Evolutionary conservation across 306 rosid species (phyloP), one percentile per base, ranked within the genome.

Genomic region (Begonia fuchsioides): DNA sequence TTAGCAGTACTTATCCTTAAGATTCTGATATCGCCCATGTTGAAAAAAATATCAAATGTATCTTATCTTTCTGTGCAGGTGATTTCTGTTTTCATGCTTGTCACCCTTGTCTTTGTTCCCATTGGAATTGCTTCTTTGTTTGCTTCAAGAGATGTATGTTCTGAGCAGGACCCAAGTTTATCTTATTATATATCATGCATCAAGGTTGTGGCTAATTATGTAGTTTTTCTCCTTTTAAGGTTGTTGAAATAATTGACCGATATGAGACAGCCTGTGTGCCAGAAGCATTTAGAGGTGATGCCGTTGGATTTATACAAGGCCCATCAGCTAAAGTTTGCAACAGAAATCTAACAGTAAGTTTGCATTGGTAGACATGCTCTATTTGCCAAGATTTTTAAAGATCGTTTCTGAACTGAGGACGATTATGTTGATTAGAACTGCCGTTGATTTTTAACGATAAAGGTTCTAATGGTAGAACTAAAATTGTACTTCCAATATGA

Each of bases 31-130:
- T 51, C 11, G 2, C 58, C 40, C 11, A 50, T 16, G 52, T 40
- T 1, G 35, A 26, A 26, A 26, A 20, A 26, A 26, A 26, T 0
- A 26, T 26, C 35, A 26, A 26, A 26, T 26, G 35, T 26, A 26
- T 26, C 48, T 32, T 50, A 10, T 38, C 13, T 15, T 6, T 43
- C 10, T 48, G 32, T 56, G 71, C 80, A 88, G 97, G 97, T 88
- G 59, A 81, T 88, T 66, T 84, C 97, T 18, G 81, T 84, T 16
- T 88, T 88, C 79, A 41, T 88, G 84, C 74, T 88, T 50, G 79
- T 88, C 55, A 79, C 77, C 62, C 14, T 79, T 43, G 64, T 84
- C 70, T 88, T 88, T 65, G 63, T 88, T 59, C 97, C 97, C 53
- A 81, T 88, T 39, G 97, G 97, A 70, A 83, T 88, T 68, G 95